Base-by-base conservation (phyloP, 768 basidiomycete species). In the Ephemerocybe angulata region DNA sequence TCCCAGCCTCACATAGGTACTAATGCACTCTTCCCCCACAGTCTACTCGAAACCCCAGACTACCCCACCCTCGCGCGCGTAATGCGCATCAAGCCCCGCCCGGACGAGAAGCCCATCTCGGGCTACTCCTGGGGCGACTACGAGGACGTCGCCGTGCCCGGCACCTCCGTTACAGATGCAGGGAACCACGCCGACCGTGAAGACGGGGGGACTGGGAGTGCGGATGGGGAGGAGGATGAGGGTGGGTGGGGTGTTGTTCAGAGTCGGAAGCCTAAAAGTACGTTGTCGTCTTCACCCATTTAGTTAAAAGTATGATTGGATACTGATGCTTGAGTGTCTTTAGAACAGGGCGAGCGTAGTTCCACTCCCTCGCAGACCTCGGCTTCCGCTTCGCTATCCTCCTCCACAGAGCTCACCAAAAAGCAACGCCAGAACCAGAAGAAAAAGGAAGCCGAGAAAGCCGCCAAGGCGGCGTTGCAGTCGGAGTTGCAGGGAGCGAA, bases 211-310 rank as follows among this genome's bases (percentile, higher is more conserved):
- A 83, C 80, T 25, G 88, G 17, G n/a, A n/a, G 30, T 27, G 46
- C 17, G 22, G 46, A 25, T n/a, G 46, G 27, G 13, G 46, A 25
- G 27, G 22, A 25, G 46, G 46, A 88, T 64, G 89, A 89, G 52
- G 88, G 86, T 49, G 87, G 84, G 2, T 92, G 90, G 91, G 87
- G 83, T 22, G 81, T 90, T 40, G 88, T 93, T 60, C 80, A 75
- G 69, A 81, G 82, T 60, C 77, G 78, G 54, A 65, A 69, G 35
- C 75, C 69, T n/a, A n/a, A n/a, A 24, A 75, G 80, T 82, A 67
- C 54, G 74, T 63, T 11, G 7, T 57, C 40, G 28, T 49, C 22
- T 13, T 22, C 51, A 29, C 33, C 55, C 47, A 50, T 21, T 5
- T 41, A 29, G 1, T 21, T 38, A 35, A 41, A 24, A 21, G 40